Conservation (phyloP, 1,284 basidiomycete species). For the Mycosarcoma maydis region DNA sequence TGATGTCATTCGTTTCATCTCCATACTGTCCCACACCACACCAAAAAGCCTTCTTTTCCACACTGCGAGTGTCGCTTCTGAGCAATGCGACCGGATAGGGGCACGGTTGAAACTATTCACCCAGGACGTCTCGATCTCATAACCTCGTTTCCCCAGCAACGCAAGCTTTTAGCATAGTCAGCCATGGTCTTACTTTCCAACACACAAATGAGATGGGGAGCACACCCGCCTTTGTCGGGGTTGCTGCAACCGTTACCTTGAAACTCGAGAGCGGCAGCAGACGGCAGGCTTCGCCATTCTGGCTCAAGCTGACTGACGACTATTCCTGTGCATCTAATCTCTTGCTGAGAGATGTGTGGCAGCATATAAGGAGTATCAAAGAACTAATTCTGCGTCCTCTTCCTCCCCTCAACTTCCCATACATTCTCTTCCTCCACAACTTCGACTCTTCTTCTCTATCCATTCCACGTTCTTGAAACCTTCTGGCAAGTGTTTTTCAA, state of each 20-base stretch:
- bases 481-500: conserved; percentile 41
- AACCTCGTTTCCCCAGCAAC: background rate
- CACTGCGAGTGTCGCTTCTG: background rate
- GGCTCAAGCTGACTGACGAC: background rate
- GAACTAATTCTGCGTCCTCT: background rate
- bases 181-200: background rate
- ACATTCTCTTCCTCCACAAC: background rate
- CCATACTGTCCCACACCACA: conserved; percentile 12
- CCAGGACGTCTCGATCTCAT: no score
- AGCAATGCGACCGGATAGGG: conserved; percentile 4
- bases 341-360: background rate
- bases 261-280: no score
- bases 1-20: conserved; percentile 14
- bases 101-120: background rate
- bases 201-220: conserved; percentile 29
- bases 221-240: conserved; percentile 1
- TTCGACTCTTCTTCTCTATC: background rate
- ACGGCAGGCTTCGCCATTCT: conserved; percentile 14
- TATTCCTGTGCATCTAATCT: background rate
- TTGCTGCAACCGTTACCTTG: background rate
- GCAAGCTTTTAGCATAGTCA: background rate
- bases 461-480: conserved; percentile 5
- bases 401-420: background rate
- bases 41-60: conserved; percentile 1
- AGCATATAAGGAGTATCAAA: conserved; percentile 8